Evolutionary conservation across 2,329 filamentous ascomycete genomes (phyloP).

Genomic region (Chaetomiaceae sp.): DNA sequence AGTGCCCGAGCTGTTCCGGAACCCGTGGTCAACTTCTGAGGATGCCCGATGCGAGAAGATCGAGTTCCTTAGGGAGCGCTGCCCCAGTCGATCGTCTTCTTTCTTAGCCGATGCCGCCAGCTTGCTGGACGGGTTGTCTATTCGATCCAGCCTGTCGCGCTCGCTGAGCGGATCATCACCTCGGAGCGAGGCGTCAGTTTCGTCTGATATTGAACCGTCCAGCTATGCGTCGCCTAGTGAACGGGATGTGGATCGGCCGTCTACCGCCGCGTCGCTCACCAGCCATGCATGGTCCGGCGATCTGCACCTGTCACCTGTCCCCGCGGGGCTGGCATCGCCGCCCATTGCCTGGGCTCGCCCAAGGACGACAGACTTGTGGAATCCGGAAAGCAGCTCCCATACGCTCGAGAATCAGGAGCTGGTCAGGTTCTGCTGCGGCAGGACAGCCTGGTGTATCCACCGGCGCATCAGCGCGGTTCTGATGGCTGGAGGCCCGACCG

Average conservation of each 20-base stretch:
- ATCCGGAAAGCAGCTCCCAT: background rate
- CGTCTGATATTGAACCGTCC: background rate
- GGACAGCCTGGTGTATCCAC: constrained; percentile 13
- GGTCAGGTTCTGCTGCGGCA: constrained; percentile 12
- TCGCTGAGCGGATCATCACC: constrained; percentile 6
- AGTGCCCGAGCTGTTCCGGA: background rate
- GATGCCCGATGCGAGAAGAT: background rate
- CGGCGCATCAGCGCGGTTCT: constrained; percentile 12
- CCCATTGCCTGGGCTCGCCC: background rate
- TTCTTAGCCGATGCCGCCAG: constrained; percentile 13
- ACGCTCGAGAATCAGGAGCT: constrained; percentile 15
- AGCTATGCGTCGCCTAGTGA: background rate
- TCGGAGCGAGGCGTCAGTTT: constrained; percentile 1
- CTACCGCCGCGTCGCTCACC: background rate
- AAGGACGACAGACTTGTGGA: background rate
- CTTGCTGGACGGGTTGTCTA: constrained; percentile 11
- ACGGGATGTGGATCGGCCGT: background rate
- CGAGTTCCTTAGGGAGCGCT: constrained; percentile 8
- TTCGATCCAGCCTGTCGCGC: constrained; percentile 9
- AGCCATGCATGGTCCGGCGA: background rate
- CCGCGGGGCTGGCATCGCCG: background rate
- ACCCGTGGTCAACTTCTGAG: constrained; percentile 1
- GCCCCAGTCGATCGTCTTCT: constrained; percentile 12
- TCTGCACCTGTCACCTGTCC: background rate
- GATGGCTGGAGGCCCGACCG: constrained; percentile 8